phyloP scores from a whole-genome alignment of 2,329 filamentous ascomycete species.

The Claviceps cyperi region DNA sequence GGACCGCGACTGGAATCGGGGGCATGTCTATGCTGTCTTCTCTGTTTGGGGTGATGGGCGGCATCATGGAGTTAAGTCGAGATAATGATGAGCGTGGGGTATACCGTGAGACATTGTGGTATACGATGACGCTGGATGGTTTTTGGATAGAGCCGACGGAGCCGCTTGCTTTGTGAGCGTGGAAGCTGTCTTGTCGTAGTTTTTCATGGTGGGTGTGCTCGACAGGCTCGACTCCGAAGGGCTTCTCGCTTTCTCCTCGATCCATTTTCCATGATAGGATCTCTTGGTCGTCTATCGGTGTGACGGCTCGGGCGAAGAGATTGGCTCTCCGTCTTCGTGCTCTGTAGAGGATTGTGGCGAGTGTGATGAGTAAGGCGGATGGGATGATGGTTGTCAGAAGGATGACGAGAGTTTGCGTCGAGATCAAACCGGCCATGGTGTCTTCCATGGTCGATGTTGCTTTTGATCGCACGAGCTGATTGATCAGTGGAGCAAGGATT shows the following conservation, averaged over 20 bases:
- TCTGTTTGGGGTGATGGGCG: constrained; percentile 14
- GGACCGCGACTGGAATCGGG: constrained; percentile 32
- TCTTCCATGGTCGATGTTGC: neutral
- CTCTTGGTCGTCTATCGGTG: constrained; percentile 50
- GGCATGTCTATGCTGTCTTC: constrained; percentile 31
- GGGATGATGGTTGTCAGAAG: constrained; percentile 37
- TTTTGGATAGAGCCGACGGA: constrained; percentile 26
- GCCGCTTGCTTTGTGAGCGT: constrained; percentile 14
- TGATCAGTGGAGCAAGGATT: no score
- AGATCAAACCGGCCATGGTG: constrained; percentile 1
- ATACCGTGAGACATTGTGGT: constrained; percentile 21
- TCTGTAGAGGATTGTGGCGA: constrained; percentile 23
- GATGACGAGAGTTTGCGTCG: constrained; percentile 21
- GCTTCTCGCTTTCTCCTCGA: constrained; percentile 17
- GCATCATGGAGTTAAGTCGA: constrained; percentile 16
- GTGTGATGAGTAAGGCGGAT: constrained; percentile 22
- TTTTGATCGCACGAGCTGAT: no score
- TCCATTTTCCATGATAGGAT: constrained; percentile 48
- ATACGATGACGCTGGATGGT: constrained; percentile 39
- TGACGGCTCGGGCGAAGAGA: constrained; percentile 39
- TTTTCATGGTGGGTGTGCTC: neutral
- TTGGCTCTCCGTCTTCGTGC: constrained; percentile 24
- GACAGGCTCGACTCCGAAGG: neutral
- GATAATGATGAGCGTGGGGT: constrained; percentile 10
- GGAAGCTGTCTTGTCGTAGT: constrained; percentile 7